Percentiles rank a stretch among this genome's conserved stretches.
phyloP scores from a whole-genome alignment of 257 asterid genomes.

The Capsicum baccatum region DNA sequence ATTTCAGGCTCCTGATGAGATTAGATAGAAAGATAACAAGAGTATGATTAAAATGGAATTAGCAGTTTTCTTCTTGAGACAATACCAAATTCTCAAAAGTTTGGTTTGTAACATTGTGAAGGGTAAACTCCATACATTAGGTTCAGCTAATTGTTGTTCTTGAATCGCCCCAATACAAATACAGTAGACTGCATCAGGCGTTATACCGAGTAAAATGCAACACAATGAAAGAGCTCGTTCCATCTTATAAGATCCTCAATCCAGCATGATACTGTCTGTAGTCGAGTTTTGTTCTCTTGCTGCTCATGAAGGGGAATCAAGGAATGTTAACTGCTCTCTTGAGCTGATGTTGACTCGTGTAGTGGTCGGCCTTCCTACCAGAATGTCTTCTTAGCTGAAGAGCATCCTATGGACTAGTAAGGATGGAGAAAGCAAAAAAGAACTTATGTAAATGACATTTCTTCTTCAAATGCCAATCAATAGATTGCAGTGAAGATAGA shows the following conservation, averaged over 20 bases:
- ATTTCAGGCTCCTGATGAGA: background rate
- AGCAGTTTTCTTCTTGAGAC: conserved; percentile 3
- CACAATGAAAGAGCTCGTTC: conserved; percentile 14
- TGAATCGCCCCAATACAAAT: conserved; percentile 20
- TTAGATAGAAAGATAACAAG: conserved; percentile 7
- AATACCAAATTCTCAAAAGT: background rate
- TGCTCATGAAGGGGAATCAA: conserved; percentile 34
- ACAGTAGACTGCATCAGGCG: background rate
- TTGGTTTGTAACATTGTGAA: conserved; percentile 8
- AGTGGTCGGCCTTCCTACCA: conserved; percentile 14
- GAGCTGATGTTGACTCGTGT: conserved; percentile 20
- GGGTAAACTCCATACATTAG: background rate
- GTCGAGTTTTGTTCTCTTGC: conserved; percentile 34
- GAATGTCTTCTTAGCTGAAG: background rate
- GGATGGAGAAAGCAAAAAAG: conserved; percentile 19
- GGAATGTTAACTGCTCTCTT: conserved; percentile 35
- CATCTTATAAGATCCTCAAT: background rate
- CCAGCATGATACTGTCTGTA: background rate
- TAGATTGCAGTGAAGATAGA: conserved; percentile 20
- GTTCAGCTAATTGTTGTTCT: conserved; percentile 18
- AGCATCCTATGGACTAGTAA: background rate
- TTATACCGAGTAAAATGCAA: conserved; percentile 12
- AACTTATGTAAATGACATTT: background rate
- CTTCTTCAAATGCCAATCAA: background rate
- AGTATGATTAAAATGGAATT: background rate